Evolutionary conservation across 208 protist species (phyloP).

Genomic region (Naegleria gruberi): DNA sequence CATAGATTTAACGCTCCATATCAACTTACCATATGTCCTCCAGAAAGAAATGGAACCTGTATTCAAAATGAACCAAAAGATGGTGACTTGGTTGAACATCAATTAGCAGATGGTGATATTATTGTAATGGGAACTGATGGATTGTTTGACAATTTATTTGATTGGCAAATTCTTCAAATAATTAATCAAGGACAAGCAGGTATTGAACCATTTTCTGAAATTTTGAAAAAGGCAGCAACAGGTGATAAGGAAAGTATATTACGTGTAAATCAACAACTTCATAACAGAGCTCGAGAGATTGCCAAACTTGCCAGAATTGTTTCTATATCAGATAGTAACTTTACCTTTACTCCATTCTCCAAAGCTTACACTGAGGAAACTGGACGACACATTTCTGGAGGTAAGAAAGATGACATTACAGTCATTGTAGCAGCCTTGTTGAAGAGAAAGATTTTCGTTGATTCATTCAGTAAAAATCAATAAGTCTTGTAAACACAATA

Average conservation of each 20-base stretch:
- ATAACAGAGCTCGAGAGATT: background rate
- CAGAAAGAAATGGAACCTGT: conserved; percentile 23
- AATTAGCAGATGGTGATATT: conserved; percentile 74
- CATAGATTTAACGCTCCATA: conserved; percentile 82
- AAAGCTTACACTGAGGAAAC: background rate
- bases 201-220: background rate
- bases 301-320: background rate
- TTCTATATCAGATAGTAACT: background rate
- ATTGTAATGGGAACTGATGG: conserved; percentile 77
- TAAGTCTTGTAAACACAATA: background rate
- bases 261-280: background rate
- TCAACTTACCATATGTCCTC: conserved; percentile 71
- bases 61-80: background rate
- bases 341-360: background rate
- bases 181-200: background rate
- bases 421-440: background rate
- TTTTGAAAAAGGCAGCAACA: background rate
- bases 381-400: background rate
- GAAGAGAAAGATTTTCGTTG: background rate
- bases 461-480: background rate
- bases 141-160: conserved; percentile 81
- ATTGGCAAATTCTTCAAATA: background rate
- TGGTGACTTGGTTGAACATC: conserved; percentile 53
- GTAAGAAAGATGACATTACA: conserved; percentile 9
- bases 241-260: background rate